phyloP scores from a whole-genome alignment of 306 rosid species.

The Mucuna pruriens region DNA sequence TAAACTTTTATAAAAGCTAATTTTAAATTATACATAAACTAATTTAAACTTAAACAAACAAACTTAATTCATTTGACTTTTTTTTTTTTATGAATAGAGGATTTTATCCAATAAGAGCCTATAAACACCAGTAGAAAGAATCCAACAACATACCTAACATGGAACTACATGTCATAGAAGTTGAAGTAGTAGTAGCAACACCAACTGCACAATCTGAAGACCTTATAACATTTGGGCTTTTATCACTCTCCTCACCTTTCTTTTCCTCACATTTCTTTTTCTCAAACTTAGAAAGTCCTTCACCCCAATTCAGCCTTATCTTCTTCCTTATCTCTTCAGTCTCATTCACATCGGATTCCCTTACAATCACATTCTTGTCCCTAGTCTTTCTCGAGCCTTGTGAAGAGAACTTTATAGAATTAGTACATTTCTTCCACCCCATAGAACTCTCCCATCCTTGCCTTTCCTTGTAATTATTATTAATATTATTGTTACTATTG shows the following conservation, averaged over 20 bases:
- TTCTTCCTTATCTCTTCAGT: conserved; percentile 72
- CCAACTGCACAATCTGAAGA: no score
- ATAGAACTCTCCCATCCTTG: not conserved
- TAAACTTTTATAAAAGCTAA: no score
- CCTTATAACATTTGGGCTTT: no score
- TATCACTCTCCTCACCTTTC: no score
- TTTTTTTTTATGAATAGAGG: no score
- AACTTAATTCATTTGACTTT: no score
- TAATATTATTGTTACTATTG: no score
- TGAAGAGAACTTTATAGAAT: not conserved
- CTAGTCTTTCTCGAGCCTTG: not conserved
- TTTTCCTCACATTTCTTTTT: conserved; percentile 69
- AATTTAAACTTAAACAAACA: no score
- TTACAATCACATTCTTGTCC: not conserved
- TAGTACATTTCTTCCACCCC: not conserved
- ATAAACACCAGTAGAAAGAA: not conserved
- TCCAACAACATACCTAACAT: conserved; percentile 65
- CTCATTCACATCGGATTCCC: no score
- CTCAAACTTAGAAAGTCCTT: conserved; percentile 93
- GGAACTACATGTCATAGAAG: conserved; percentile 79
- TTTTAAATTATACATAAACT: no score
- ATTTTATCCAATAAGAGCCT: no score
- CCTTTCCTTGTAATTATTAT: no score
- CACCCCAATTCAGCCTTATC: conserved; percentile 93
- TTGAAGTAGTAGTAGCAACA: conserved; percentile 63